Percentiles rank a stretch among this genome's conserved stretches.
Evolutionary conservation across 257 asterid species (phyloP).

Genomic region (Penstemon newberryi): DNA sequence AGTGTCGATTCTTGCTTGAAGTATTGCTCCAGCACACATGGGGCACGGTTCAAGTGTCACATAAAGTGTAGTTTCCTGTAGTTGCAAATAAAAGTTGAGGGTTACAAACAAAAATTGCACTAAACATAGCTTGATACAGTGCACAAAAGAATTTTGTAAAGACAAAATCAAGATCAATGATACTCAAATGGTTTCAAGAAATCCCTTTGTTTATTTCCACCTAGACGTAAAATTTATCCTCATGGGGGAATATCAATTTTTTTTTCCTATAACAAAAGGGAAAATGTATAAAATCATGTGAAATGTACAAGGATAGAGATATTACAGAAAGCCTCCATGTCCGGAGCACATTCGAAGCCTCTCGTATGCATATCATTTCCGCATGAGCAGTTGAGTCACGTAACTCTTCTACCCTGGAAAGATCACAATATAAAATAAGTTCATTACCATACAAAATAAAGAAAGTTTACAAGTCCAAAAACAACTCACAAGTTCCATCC

Average conservation of each 20-base stretch:
- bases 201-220: neutral
- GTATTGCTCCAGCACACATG: constrained; percentile 99
- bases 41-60: constrained; percentile 98
- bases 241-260: neutral
- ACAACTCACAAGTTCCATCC: constrained; percentile 90
- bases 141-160: neutral
- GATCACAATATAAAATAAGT: constrained; percentile 21
- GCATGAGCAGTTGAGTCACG: constrained; percentile 99
- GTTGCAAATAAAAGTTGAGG: constrained; percentile 17
- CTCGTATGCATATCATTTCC: constrained; percentile 91
- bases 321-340: constrained; percentile 97
- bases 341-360: constrained; percentile 74
- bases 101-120: constrained; percentile 16
- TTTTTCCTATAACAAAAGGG: neutral
- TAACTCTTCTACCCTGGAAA: constrained; percentile 86
- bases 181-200: neutral
- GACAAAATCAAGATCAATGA: neutral
- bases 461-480: neutral
- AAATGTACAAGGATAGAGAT: constrained; percentile 23
- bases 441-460: constrained; percentile 18
- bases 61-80: constrained; percentile 78
- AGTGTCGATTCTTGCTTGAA: constrained; percentile 89
- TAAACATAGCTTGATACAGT: constrained; percentile 13
- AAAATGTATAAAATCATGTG: constrained; percentile 25
- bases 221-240: neutral